Evolutionary conservation across 2,329 filamentous ascomycete species (phyloP).

Genomic region (Monilinia fructicola): DNA sequence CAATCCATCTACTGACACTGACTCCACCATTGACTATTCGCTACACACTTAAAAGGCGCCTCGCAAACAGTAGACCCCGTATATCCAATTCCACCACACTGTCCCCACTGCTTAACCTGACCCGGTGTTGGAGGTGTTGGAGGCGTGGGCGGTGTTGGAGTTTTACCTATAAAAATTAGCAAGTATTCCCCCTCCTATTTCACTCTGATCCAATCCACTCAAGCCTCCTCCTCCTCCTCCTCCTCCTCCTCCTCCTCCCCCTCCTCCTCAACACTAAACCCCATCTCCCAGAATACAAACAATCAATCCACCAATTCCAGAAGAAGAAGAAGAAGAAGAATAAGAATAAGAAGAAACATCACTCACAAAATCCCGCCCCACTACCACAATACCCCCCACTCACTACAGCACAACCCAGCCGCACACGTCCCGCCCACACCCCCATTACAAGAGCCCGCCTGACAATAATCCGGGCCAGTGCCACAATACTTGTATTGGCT

Average conservation of each 20-base stretch:
- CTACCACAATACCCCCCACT: constrained; percentile 27
- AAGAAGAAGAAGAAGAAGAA: not conserved
- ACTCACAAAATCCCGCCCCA: constrained; percentile 17
- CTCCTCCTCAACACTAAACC: too few relatives aligned
- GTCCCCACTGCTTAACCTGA: constrained; percentile 8
- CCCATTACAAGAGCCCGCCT: constrained; percentile 25
- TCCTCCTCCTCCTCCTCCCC: too few relatives aligned
- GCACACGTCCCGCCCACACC: constrained; percentile 29
- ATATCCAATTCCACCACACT: constrained; percentile 30
- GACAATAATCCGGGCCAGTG: constrained; percentile 6
- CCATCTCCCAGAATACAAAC: too few relatives aligned
- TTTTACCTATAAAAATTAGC: not conserved
- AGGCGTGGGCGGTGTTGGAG: not conserved
- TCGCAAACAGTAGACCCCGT: constrained; percentile 28
- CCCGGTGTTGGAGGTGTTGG: not conserved
- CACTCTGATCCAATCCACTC: too few relatives aligned
- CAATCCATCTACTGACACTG: not conserved
- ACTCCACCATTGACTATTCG: constrained; percentile 25
- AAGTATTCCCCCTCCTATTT: not conserved
- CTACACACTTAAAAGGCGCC: constrained; percentile 25
- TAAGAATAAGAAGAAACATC: constrained; percentile 9
- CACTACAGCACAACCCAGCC: constrained; percentile 26
- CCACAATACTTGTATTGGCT: constrained; percentile 15
- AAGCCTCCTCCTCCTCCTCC: too few relatives aligned
- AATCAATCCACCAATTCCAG: too few relatives aligned